phyloP scores from a whole-genome alignment of 495 filamentous ascomycete genomes.

The Penicillium tannophilum region DNA sequence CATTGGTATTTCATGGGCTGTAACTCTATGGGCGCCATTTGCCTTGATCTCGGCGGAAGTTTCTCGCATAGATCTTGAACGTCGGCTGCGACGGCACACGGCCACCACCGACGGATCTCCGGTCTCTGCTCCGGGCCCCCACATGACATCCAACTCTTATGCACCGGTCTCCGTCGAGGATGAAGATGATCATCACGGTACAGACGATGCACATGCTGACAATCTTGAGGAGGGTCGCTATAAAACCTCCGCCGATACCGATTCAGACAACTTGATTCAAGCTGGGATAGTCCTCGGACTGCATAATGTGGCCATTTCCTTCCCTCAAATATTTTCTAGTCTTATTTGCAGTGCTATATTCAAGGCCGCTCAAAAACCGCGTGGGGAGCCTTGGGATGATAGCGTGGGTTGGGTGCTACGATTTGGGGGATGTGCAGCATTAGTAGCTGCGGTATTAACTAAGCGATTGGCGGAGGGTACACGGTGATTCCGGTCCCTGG shows the following conservation, averaged over 20 bases:
- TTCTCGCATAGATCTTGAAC: conserved; percentile 69
- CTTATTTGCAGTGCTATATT: conserved; percentile 81
- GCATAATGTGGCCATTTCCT: conserved; percentile 87
- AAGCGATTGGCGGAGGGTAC: conserved; percentile 44
- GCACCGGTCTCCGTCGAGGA: conserved; percentile 16
- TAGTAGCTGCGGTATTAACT: conserved; percentile 73
- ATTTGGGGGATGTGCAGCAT: conserved; percentile 74
- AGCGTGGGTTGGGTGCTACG: conserved; percentile 85
- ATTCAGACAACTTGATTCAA: conserved; percentile 51
- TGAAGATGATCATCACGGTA: conserved; percentile 3
- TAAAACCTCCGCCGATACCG: conserved; percentile 8
- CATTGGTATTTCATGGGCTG: conserved; percentile 84
- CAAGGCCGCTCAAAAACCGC: conserved; percentile 75
- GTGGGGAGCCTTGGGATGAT: conserved; percentile 78
- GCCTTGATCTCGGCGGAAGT: conserved; percentile 90
- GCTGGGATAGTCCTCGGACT: conserved; percentile 88
- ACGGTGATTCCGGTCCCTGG: conserved; percentile 4
- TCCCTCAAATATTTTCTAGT: conserved; percentile 87
- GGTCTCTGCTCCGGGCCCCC: not conserved
- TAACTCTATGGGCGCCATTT: conserved; percentile 90
- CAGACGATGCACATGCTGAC: conserved; percentile 16
- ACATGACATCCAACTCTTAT: conserved; percentile 12
- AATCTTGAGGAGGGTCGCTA: conserved; percentile 34
- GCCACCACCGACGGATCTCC: conserved; percentile 19
- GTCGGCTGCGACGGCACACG: conserved; percentile 51